Conservation (phyloP, 495 filamentous ascomycete species). For the Hyaloscypha bicolor region DNA sequence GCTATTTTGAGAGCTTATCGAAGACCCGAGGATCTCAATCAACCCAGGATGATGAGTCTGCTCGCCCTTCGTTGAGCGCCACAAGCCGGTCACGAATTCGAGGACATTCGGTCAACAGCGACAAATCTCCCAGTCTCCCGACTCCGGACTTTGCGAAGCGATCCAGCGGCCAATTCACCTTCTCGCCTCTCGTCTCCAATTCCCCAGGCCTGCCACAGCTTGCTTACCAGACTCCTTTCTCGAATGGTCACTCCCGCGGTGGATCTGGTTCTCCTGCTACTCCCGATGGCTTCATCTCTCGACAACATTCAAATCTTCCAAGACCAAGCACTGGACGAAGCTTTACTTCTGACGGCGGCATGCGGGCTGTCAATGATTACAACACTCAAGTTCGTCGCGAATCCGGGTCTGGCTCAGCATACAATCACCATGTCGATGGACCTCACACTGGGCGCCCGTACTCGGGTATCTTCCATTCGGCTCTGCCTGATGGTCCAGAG, state of each 20-base stretch:
- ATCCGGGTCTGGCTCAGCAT: slow-evolving; percentile 32
- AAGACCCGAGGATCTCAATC: slow-evolving; percentile 14
- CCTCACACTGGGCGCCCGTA: slow-evolving; percentile 41
- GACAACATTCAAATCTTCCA: slow-evolving; percentile 30
- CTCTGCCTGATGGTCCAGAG: slow-evolving; percentile 67
- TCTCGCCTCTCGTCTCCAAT: slow-evolving; percentile 50
- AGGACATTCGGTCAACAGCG: slow-evolving; percentile 63
- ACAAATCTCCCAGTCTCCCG: slow-evolving; percentile 62
- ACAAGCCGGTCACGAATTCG: slow-evolving; percentile 34
- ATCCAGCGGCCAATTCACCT: slow-evolving; percentile 54
- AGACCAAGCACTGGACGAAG: slow-evolving; percentile 56
- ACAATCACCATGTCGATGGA: slow-evolving; percentile 28
- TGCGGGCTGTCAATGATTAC: slow-evolving; percentile 43
- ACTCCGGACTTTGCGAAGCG: slow-evolving; percentile 59
- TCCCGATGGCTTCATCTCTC: slow-evolving; percentile 38
- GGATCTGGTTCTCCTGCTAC: slow-evolving; percentile 47
- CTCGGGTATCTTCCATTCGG: slow-evolving; percentile 81
- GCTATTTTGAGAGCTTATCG: slow-evolving; percentile 7
- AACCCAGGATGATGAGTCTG: slow-evolving; percentile 21
- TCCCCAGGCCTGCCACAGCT: slow-evolving; percentile 50
- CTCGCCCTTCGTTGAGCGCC: slow-evolving; percentile 23
- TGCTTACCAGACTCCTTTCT: slow-evolving; percentile 51
- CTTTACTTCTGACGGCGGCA: slow-evolving; percentile 41
- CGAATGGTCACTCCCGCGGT: slow-evolving; percentile 38
- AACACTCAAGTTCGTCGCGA: slow-evolving; percentile 46